phyloP scores from a whole-genome alignment of 345 rosid species.

The Cardamine resedifolia region DNA sequence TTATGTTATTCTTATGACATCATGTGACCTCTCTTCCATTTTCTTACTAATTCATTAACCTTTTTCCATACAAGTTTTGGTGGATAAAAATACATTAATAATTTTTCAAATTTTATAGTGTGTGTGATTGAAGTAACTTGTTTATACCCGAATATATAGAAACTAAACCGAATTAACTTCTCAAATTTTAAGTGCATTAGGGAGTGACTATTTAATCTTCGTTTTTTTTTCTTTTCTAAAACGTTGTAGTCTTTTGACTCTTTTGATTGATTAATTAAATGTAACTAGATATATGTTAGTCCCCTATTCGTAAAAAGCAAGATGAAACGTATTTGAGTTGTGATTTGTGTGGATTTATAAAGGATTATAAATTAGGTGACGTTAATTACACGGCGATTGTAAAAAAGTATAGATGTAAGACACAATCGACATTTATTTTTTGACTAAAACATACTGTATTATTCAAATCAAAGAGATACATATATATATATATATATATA shows the following conservation, averaged over 20 bases:
- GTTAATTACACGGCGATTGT: neutral
- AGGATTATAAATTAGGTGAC: neutral
- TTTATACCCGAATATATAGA: neutral
- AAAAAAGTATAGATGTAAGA: neutral
- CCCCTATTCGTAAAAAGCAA: neutral
- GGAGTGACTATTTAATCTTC: neutral
- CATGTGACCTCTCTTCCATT: constrained; percentile 34
- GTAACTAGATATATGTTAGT: neutral
- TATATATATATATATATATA: neutral
- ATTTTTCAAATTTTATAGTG: neutral
- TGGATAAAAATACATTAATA: neutral
- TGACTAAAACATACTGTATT: neutral
- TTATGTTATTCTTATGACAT: constrained; percentile 35
- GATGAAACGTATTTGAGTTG: neutral
- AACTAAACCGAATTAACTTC: neutral
- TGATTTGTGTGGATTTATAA: constrained; percentile 8
- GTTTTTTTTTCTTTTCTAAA: neutral
- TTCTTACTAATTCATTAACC: neutral
- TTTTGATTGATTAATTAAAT: neutral
- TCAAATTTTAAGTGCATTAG: neutral
- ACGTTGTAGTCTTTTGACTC: neutral
- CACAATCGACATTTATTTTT: neutral
- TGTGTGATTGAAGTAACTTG: neutral
- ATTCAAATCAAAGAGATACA: neutral
- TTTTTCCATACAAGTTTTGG: neutral